phyloP scores from a whole-genome alignment of 106 monocot genomes.

The Iris macrosiphon region DNA sequence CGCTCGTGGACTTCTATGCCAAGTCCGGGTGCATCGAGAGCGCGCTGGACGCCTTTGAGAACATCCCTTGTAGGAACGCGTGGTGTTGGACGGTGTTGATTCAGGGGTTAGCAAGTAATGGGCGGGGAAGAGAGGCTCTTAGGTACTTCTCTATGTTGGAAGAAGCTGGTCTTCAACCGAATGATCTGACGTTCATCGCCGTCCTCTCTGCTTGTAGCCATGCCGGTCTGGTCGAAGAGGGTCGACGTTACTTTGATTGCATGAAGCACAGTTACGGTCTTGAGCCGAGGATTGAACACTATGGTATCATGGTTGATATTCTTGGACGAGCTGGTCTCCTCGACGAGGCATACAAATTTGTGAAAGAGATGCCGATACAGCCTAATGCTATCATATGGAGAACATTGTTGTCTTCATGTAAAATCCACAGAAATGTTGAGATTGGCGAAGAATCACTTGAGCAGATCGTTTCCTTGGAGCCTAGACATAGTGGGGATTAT shows the following conservation, averaged over 20 bases:
- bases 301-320: conserved; percentile 66
- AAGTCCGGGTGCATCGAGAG: conserved; percentile 58
- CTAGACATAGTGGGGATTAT: conserved; percentile 63
- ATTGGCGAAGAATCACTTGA: conserved; percentile 45
- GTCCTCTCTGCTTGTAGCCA: conserved; percentile 69
- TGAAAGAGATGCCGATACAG: conserved; percentile 43
- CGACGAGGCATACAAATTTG: conserved; percentile 44
- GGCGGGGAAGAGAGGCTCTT: conserved; percentile 45
- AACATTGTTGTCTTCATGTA: conserved; percentile 57
- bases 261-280: conserved; percentile 35
- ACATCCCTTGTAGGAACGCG: conserved; percentile 47
- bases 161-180: conserved; percentile 35
- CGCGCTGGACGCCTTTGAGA: conserved; percentile 28
- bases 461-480: conserved; percentile 43
- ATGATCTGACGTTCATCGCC: conserved; percentile 52
- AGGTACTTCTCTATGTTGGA: conserved; percentile 37
- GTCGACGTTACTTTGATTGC: conserved; percentile 23
- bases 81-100: conserved; percentile 59
- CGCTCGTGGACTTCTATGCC: conserved; percentile 60
- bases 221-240: conserved; percentile 52
- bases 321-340: conserved; percentile 47
- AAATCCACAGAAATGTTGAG: conserved; percentile 59
- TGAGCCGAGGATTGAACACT: conserved; percentile 60
- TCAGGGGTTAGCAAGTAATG: conserved; percentile 56
- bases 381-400: conserved; percentile 70